Base-by-base conservation (phyloP, 1,284 basidiomycete genomes). In the Tilletia indica region DNA sequence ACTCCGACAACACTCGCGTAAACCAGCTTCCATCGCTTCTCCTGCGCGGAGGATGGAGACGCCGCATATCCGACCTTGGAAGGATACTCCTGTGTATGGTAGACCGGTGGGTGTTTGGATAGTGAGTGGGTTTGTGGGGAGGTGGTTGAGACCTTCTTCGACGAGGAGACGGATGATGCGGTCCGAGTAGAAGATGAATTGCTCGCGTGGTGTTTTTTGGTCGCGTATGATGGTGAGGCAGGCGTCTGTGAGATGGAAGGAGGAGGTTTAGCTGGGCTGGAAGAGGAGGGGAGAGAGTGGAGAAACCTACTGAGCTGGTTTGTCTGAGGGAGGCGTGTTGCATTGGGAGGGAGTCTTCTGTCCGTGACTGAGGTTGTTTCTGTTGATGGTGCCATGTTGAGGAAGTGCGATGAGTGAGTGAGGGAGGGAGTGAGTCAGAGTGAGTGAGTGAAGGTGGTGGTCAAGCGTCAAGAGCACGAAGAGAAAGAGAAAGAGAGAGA, bases 171-270 rank as follows among this genome's bases (percentile, higher is more conserved):
- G 85, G 79, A 89, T 89, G 80, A 89, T 88, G 11, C 89, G 85
- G 84, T 89, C 88, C 14, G 93, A 93, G 84, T 97, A 98, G 87
- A 99, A 99, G 78, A 99, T 89, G 83, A 99, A 99, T 85, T 99
- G 96, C 31, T 94, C 94, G 58, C 96, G 78, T 21, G 77, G 74
- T 14, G 86, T 86, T 4, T 82, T 75, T 19, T 75, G 70, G 74
- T 85, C 82, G 67, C 94, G 87, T 83, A 99, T 96, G 86, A 97
- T 96, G 16, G 97, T 98, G 85, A 97, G 92, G 21, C 98, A 87
- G 0, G 94, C 94, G 85, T 98, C 94, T 78, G 70, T n/a, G 4
- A 42, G 3, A 68, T 71, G 31, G 69, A 42, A 14, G 14, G 21
- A 14, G n/a, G 47, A 68, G 45, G 9, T 9, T 9, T 8, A n/a